Evolutionary conservation across 176 grass and related monocot species (phyloP).

Genomic region (Pontederia paniculata): DNA sequence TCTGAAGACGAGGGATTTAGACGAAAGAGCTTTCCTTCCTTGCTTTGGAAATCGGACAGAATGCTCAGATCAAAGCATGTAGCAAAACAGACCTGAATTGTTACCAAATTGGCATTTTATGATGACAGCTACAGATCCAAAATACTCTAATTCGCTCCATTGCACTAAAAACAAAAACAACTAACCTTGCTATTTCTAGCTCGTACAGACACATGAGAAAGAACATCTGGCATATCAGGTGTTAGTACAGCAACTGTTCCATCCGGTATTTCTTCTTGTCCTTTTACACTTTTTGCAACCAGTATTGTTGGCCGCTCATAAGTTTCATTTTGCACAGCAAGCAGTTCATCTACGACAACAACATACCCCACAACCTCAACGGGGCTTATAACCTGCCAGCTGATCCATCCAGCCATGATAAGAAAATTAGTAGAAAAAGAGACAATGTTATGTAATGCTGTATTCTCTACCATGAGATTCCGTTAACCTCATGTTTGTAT

Average conservation of each 20-base stretch:
- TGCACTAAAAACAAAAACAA: neutral
- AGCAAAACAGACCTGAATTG: constrained; percentile 71
- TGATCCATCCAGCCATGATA: constrained; percentile 28
- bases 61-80: constrained; percentile 69
- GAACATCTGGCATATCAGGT: constrained; percentile 97
- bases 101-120: constrained; percentile 1
- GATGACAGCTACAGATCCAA: neutral
- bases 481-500: neutral
- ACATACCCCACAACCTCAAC: constrained; percentile 85
- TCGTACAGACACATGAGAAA: constrained; percentile 97
- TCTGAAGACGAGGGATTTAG: constrained; percentile 78
- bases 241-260: constrained; percentile 85
- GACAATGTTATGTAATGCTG: neutral
- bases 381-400: constrained; percentile 97
- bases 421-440: constrained; percentile 13
- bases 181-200: constrained; percentile 96
- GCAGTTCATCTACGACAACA: constrained; percentile 61
- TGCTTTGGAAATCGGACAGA: constrained; percentile 56
- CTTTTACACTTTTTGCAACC: constrained; percentile 86
- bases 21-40: constrained; percentile 56
- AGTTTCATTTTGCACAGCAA: constrained; percentile 72
- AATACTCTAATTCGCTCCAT: neutral
- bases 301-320: constrained; percentile 78
- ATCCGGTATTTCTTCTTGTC: constrained; percentile 96
- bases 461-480: neutral